A percentile compares a stretch with the other conserved stretches of the same genome.
Evolutionary conservation across 257 asterid genomes (phyloP).

Genomic region (Gynochthodes officinalis): DNA sequence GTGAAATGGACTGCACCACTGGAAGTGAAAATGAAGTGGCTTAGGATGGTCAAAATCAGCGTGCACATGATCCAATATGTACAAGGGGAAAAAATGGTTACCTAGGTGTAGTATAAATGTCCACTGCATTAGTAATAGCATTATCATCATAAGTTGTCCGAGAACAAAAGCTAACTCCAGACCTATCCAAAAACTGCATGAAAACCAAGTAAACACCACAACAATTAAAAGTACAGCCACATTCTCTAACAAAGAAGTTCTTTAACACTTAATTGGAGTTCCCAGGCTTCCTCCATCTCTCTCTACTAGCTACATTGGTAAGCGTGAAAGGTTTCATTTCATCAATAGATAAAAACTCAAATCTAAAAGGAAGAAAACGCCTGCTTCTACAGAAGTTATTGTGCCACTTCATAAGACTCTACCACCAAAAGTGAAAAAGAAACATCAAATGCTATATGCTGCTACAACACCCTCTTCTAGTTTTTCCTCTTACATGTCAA

Average conservation of each 20-base stretch:
- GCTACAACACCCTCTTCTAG: not conserved
- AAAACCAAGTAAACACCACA: not conserved
- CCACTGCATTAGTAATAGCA: conserved; percentile 85
- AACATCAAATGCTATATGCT: not conserved
- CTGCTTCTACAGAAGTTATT: not conserved
- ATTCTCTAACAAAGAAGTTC: not conserved
- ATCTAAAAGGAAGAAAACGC: not conserved
- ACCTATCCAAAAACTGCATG: conserved; percentile 79
- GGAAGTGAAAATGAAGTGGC: conserved; percentile 22
- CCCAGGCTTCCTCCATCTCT: not conserved
- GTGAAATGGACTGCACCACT: conserved; percentile 92
- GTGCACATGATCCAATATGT: not conserved
- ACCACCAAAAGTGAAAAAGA: not conserved
- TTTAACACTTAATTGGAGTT: not conserved
- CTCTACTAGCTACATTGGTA: not conserved
- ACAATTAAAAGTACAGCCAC: not conserved
- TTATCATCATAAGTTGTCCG: conserved; percentile 92
- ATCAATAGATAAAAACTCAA: not conserved
- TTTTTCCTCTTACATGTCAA: not conserved
- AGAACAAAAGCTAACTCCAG: conserved; percentile 85
- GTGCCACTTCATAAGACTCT: not conserved
- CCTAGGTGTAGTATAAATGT: conserved; percentile 67
- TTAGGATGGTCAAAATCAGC: conserved; percentile 20
- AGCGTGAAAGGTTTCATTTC: not conserved
- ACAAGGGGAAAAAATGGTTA: conserved; percentile 15